Evolutionary conservation across 345 rosid genomes (phyloP).

Genomic region (Salix brachista): DNA sequence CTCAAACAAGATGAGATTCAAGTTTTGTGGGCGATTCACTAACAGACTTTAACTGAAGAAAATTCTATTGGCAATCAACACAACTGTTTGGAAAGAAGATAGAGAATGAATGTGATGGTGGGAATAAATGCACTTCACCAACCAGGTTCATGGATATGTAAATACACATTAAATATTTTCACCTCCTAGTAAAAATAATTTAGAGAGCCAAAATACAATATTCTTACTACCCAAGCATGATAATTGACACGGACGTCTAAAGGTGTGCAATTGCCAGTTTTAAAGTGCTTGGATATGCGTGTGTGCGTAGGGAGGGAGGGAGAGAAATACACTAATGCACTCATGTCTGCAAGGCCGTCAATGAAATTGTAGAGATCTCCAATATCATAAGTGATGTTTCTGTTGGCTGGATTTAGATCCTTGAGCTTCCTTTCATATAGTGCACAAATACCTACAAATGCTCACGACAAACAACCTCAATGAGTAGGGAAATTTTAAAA

Average conservation of each 20-base stretch:
- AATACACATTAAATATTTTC: background rate
- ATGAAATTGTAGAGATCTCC: constrained; percentile 78
- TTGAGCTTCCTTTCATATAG: constrained; percentile 78
- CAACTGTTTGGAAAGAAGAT: background rate
- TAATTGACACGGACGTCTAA: background rate
- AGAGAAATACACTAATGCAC: constrained; percentile 70
- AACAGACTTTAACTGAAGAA: background rate
- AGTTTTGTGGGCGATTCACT: background rate
- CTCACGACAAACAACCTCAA: constrained; percentile 1
- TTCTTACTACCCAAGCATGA: background rate
- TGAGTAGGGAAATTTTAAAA: background rate
- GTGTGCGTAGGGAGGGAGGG: constrained; percentile 12
- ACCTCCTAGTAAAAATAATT: background rate
- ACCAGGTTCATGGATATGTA: background rate
- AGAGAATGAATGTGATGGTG: background rate
- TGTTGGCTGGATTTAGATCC: constrained; percentile 71
- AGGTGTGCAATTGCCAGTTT: background rate
- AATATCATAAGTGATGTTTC: constrained; percentile 72
- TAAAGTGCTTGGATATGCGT: background rate
- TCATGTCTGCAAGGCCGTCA: constrained; percentile 86
- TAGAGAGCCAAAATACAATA: background rate
- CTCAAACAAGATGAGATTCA: background rate
- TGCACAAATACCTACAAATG: constrained; percentile 61
- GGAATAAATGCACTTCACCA: background rate
- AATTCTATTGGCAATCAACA: background rate